Conservation (phyloP, 495 filamentous ascomycete genomes). For the Neurospora tetraspora region DNA sequence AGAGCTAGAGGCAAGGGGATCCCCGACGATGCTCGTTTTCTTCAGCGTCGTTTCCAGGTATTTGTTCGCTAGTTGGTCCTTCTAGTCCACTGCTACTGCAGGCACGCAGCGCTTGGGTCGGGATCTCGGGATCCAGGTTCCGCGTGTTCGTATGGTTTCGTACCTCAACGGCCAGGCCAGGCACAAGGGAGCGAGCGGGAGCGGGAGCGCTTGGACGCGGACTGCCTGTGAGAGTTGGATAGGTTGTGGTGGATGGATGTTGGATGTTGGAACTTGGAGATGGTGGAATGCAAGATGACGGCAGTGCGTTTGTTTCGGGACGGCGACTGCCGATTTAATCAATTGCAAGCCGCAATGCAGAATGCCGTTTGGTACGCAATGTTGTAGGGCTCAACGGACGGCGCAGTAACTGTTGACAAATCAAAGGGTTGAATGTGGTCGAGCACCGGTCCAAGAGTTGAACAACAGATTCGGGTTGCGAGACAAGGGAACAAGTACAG, state of each 20-base stretch:
- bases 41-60: background rate
- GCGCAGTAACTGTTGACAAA: background rate
- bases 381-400: background rate
- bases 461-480: background rate
- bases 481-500: background rate
- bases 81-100: background rate
- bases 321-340: background rate
- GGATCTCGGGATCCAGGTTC: background rate
- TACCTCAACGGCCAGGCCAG: background rate
- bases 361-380: background rate
- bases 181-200: background rate
- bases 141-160: background rate
- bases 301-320: background rate
- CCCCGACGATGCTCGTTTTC: background rate
- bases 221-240: background rate
- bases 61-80: background rate
- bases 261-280: background rate
- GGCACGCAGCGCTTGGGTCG: background rate
- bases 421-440: background rate
- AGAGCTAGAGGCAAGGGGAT: background rate
- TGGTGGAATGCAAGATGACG: background rate
- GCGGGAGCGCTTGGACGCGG: background rate
- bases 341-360: background rate
- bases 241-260: background rate
- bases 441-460: background rate